Conservation (phyloP, 1,284 basidiomycete species). For the Leccinum solheimii region DNA sequence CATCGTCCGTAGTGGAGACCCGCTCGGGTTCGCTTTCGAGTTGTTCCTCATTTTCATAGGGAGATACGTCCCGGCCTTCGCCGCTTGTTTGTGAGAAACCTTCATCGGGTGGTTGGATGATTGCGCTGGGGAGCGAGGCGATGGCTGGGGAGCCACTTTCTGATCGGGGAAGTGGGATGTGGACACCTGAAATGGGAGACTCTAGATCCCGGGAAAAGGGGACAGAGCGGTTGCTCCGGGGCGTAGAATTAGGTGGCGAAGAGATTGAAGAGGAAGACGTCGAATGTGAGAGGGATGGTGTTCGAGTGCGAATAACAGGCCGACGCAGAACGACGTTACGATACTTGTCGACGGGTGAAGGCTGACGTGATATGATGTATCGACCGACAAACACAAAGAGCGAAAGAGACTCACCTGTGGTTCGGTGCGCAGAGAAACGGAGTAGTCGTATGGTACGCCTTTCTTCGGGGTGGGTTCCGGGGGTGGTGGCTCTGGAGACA, state of each 20-base stretch:
- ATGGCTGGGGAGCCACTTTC: constrained; percentile 50
- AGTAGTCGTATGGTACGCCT: constrained; percentile 52
- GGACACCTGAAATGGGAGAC: constrained; percentile 50
- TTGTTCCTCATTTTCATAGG: constrained; percentile 8
- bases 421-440: constrained; percentile 62
- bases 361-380: constrained; percentile 36
- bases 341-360: constrained; percentile 65
- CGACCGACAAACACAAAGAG: neutral
- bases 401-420: constrained; percentile 48
- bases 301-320: constrained; percentile 57
- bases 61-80: constrained; percentile 15
- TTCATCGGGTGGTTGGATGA: constrained; percentile 24
- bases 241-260: constrained; percentile 66
- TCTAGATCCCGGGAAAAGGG: constrained; percentile 38
- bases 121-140: constrained; percentile 27
- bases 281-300: constrained; percentile 69
- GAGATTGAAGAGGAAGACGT: constrained; percentile 58
- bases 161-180: constrained; percentile 58
- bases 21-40: constrained; percentile 27
- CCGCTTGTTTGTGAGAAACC: constrained; percentile 14
- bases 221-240: constrained; percentile 53
- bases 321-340: constrained; percentile 63
- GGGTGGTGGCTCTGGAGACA: constrained; percentile 39
- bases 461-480: constrained; percentile 52
- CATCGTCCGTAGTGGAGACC: constrained; percentile 22